Evolutionary conservation across 139 green algal species (phyloP).

Genomic region (Auxenochlorella pyrenoidosa): DNA sequence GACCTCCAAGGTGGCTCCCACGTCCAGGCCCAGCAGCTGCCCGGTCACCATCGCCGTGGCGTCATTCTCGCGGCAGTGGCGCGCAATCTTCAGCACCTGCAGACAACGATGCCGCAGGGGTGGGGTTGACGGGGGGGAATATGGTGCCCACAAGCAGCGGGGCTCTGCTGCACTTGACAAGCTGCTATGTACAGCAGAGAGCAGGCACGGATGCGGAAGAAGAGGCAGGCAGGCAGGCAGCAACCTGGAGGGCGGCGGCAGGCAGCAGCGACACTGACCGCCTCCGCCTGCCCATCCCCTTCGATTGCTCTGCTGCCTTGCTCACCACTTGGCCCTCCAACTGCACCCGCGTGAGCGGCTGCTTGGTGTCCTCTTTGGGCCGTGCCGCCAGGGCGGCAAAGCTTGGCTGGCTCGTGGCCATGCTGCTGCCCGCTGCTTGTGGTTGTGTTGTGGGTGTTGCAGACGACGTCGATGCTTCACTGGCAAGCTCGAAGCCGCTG

Average conservation of each 20-base stretch:
- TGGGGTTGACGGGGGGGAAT: no score
- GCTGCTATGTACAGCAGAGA: no score
- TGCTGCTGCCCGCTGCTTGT: neutral
- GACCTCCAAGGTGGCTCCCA: conserved; percentile 95
- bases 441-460: neutral
- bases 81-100: conserved; percentile 90
- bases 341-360: conserved; percentile 70
- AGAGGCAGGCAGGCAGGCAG: no score
- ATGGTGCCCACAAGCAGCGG: no score
- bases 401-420: conserved; percentile 23
- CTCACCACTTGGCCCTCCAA: conserved; percentile 76
- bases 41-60: conserved; percentile 89
- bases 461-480: no score
- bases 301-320: no score
- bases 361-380: conserved; percentile 54
- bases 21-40: conserved; percentile 97
- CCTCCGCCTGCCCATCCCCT: no score
- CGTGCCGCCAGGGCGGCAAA: conserved; percentile 48
- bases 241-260: no score
- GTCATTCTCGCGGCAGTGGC: conserved; percentile 89
- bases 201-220: no score
- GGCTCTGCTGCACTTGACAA: no score
- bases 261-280: no score
- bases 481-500: no score
- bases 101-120: neutral